Evolutionary conservation across 2,329 filamentous ascomycete species (phyloP).

Genomic region (Pseudogymnoascus sp.): DNA sequence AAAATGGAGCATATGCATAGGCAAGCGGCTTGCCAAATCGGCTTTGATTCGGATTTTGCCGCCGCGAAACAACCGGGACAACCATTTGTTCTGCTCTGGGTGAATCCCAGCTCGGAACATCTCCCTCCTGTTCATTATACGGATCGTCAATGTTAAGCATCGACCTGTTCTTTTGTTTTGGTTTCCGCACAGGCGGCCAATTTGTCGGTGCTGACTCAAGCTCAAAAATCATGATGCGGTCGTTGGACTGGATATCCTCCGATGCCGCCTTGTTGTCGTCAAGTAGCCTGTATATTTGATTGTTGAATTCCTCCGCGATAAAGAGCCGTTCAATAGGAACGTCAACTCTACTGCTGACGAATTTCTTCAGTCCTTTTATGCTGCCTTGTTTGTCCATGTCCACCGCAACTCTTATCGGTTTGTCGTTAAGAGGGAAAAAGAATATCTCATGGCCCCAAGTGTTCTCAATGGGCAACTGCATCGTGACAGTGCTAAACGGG

Average conservation of each 20-base stretch:
- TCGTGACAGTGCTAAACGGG: slow-evolving; percentile 87
- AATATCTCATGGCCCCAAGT: slow-evolving; percentile 68
- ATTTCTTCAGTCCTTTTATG: slow-evolving; percentile 61
- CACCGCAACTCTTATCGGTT: slow-evolving; percentile 63
- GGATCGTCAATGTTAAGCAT: slow-evolving; percentile 41
- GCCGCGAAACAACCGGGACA: slow-evolving; percentile 63
- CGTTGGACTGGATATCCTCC: slow-evolving; percentile 58
- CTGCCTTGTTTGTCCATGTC: slow-evolving; percentile 72
- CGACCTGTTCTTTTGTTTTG: slow-evolving; percentile 35
- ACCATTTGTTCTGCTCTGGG: slow-evolving; percentile 56
- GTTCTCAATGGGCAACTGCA: slow-evolving; percentile 82
- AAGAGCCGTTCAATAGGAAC: slow-evolving; percentile 61
- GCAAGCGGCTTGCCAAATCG: slow-evolving; percentile 31
- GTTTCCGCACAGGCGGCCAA: slow-evolving; percentile 48
- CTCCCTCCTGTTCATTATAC: slow-evolving; percentile 37
- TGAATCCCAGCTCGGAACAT: slow-evolving; percentile 48
- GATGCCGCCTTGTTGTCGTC: slow-evolving; percentile 60
- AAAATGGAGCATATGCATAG: slow-evolving; percentile 43
- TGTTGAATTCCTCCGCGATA: slow-evolving; percentile 71
- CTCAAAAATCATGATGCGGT: slow-evolving; percentile 67
- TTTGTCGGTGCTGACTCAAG: slow-evolving; percentile 74
- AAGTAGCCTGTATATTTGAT: slow-evolving; percentile 81
- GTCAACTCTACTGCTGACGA: slow-evolving; percentile 58
- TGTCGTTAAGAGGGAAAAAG: slow-evolving; percentile 68
- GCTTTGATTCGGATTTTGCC: slow-evolving; percentile 28